Base-by-base conservation (phyloP, 352 stramenopile genomes). In the Phytophthora sp. region DNA sequence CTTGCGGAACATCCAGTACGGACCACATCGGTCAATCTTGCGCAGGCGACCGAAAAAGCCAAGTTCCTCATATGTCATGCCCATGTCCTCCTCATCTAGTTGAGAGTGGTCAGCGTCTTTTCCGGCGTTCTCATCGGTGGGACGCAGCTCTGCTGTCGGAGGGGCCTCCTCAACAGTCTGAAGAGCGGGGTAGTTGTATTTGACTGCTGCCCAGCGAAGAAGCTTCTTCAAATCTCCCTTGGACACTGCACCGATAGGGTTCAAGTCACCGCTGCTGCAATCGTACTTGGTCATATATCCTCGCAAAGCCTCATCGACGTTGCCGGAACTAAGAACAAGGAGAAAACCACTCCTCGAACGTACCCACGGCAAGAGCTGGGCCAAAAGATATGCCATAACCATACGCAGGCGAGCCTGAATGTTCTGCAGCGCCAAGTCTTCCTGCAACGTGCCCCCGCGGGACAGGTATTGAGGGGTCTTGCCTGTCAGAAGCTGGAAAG, bases 281-380 rank as follows among this genome's bases (percentile, higher is more conserved):
- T 99, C 97, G 62, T 99, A 99, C 78, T 99, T 99, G 39, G 97
- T 99, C 94, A 99, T 98, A 82, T 99, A 99, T 24, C 97, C 97
- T 49, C 97, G 92, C 38, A 99, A 80, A 0, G 93, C 94, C 79
- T 99, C 97, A 63, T 99, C 97, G 1, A 99, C 97, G 74, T 99
- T 99, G 32, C 93, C 97, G 28, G 91, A 98, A 50, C 97, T 98
- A 18, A 99, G 80, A 27, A 99, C 97, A 6, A 99, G 87, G n/a
- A 99, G 65, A 59, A 99, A 99, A 32, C 97, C 97, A 11, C 54
- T 78, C 55, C 94, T 94, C 21, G 82, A 88, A 17, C 97, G 90
- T n/a, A 98, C 89, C 97, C 97, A 99, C 5, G 97, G 97, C 41
- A 99, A 77, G n/a, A 99, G 76, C 67, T 99, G 97, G 11, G 97